Base-by-base conservation (phyloP, 163 green algal species). In the Volvox carteri region DNA sequence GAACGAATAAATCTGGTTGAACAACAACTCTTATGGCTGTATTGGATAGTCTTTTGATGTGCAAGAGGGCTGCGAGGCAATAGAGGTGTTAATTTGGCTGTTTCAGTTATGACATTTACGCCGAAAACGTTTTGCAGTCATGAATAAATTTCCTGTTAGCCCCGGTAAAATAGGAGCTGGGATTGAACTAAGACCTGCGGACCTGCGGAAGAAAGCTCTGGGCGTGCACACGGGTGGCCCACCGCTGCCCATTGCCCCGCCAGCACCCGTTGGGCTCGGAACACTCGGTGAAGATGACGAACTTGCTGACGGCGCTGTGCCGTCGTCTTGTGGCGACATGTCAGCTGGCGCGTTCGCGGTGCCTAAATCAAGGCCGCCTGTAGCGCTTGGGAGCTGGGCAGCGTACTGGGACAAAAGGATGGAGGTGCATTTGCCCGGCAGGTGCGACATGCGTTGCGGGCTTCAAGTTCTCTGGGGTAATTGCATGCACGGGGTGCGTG, bases 331-430 rank as follows among this genome's bases (percentile, higher is more conserved):
- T 6, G 21, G 8, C 39, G 21, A 7, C 42, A 65, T 86, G 12
- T 75, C 58, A 1, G 41, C 75, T 1, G 74, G 60, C 28, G 30
- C 80, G 3, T 85, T 85, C 58, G n/a, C 74, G 0, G 0, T 12
- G 21, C 74, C 73, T 1, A 78, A 80, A 60, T 37, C 62, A 1
- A 48, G 83, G 3, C 48, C 21, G 0, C 5, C 39, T 52, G 37
- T 81, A 25, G 11, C 83, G 1, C 37, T 75, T 16, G 23, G 52
- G 21, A 67, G 39, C 42, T 96, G 94, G 94, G 18, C 91, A 14
- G 33, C 91, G 2, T 96, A 95, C 72, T 96, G 93, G 88, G 93
- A 96, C 77, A 78, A 92, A 30, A 76, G 65, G 41, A 23, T 74
- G 18, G 52, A 93, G 30, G 58, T 97, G 56, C 33, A 83, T 2